These are phyloP conservation scores for Prototheca cutis DNA, from an alignment of 163 green algal species.

Conservation along the genomic window DNA sequence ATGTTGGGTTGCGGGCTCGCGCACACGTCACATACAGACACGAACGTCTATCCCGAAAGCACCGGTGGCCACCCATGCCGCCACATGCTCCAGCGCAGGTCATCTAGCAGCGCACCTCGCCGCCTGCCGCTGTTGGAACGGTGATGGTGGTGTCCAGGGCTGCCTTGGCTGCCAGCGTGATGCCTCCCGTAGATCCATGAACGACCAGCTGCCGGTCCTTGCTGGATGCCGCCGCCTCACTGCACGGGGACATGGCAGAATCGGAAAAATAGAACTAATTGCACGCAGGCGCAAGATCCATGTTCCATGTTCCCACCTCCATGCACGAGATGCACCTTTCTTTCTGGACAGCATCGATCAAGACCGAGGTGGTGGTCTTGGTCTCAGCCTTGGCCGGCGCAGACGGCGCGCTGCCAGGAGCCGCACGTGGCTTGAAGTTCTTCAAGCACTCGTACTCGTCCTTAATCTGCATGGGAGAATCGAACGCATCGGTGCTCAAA, in stretches of 20 bases:
- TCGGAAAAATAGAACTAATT: too few relatives aligned
- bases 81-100: too few relatives aligned
- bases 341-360: constrained; percentile 10
- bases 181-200: constrained; percentile 3
- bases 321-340: constrained; percentile 4
- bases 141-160: constrained; percentile 25
- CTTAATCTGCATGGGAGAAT: neutral
- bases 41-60: too few relatives aligned
- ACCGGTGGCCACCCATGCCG: too few relatives aligned
- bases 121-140: constrained; percentile 26
- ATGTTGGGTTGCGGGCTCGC: too few relatives aligned
- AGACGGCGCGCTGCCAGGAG: too few relatives aligned
- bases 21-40: too few relatives aligned
- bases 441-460: neutral
- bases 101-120: constrained; percentile 10
- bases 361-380: constrained; percentile 1
- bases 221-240: neutral
- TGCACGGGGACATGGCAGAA: too few relatives aligned
- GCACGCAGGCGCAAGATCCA: too few relatives aligned
- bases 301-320: too few relatives aligned
- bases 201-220: constrained; percentile 11
- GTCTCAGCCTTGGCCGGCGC: too few relatives aligned
- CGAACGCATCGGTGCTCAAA: too few relatives aligned
- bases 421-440: neutral
- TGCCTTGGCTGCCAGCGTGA: constrained; percentile 17